Percentiles rank a stretch among this genome's conserved stretches.
Conservation (phyloP, 805 yeast genomes). For the Middelhovenomyces tepae region DNA sequence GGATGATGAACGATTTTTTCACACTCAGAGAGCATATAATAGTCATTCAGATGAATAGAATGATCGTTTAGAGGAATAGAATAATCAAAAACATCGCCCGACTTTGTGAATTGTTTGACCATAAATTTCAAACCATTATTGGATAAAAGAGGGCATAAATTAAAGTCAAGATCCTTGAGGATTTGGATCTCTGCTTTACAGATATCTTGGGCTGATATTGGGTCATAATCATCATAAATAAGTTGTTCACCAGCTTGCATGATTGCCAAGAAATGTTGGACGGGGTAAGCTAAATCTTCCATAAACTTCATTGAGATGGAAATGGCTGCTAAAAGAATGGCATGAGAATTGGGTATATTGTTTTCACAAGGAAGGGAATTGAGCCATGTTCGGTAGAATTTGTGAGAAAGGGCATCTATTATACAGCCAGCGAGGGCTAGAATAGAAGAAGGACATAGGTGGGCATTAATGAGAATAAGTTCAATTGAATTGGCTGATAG, state of each 20-base stretch:
- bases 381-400: slow-evolving; percentile 13
- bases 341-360: slow-evolving; percentile 10
- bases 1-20: no score
- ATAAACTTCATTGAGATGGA: slow-evolving; percentile 12
- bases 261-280: slow-evolving; percentile 3
- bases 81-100: slow-evolving; percentile 5
- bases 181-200: slow-evolving; percentile 7
- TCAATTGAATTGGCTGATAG: slow-evolving; percentile 7
- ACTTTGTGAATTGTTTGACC: slow-evolving; percentile 5
- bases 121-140: slow-evolving; percentile 4
- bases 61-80: no score
- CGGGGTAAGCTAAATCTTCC: slow-evolving; percentile 9
- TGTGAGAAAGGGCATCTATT: slow-evolving; percentile 11
- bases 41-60: no score
- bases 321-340: slow-evolving; percentile 10
- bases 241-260: slow-evolving; percentile 5
- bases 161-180: slow-evolving; percentile 9
- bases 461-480: slow-evolving; percentile 1
- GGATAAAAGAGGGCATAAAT: slow-evolving; percentile 6
- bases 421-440: slow-evolving; percentile 7
- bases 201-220: slow-evolving; percentile 6
- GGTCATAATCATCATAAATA: background rate
- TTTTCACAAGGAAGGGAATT: slow-evolving; percentile 8
- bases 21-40: no score
- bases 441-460: slow-evolving; percentile 3